Percentiles rank a stretch among this genome's conserved stretches.
Evolutionary conservation across 306 rosid genomes (phyloP).

Genomic region (Prunus davidiana): DNA sequence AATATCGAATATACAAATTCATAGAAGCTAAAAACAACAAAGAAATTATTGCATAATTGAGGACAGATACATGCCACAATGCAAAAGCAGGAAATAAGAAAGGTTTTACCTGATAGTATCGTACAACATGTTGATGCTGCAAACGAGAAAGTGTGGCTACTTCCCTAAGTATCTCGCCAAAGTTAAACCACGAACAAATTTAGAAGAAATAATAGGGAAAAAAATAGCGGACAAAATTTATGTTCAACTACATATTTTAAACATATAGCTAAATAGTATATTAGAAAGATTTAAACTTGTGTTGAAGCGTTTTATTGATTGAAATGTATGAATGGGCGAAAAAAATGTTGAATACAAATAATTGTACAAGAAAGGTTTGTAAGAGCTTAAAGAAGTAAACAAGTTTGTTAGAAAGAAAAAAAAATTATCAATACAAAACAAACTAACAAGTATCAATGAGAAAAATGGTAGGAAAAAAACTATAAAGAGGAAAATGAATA

Average conservation of each 20-base stretch:
- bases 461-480: not conserved
- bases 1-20: conserved; percentile 14
- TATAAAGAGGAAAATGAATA: not conserved
- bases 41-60: not conserved
- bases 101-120: conserved; percentile 82
- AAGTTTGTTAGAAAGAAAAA: not conserved
- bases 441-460: not conserved
- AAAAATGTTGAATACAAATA: not conserved
- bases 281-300: not conserved
- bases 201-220: not conserved
- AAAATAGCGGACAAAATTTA: not conserved
- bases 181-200: conserved; percentile 23
- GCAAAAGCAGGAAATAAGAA: conserved; percentile 25
- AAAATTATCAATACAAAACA: not conserved
- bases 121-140: conserved; percentile 96
- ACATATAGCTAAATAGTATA: not conserved
- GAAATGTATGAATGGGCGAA: not conserved
- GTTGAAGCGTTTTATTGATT: not conserved
- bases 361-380: too few species aligned
- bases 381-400: too few species aligned
- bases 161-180: conserved; percentile 67
- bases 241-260: not conserved
- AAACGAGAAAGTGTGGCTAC: conserved; percentile 97
- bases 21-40: not conserved
- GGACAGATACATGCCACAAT: not conserved